These are phyloP conservation scores for Cetraspora pellucida DNA, from an alignment of 192 early-diverging fungal species.

Conservation along the genomic window DNA sequence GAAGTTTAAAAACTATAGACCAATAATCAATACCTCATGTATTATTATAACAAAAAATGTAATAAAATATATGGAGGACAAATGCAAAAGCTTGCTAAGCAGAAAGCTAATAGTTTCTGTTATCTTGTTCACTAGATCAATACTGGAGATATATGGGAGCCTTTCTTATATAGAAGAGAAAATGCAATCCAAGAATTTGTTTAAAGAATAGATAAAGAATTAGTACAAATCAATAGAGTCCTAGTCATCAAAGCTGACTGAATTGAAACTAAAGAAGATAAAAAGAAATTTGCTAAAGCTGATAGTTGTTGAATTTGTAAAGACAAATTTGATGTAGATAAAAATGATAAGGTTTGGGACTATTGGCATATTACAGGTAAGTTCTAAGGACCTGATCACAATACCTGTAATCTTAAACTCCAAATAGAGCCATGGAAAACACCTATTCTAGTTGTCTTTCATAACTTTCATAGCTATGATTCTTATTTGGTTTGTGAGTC, in stretches of 20 bases:
- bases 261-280: neutral
- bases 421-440: neutral
- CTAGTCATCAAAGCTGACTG: conserved; percentile 3
- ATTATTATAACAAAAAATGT: too few species aligned
- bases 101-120: conserved; percentile 8
- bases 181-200: conserved; percentile 13
- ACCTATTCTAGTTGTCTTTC: conserved; percentile 7
- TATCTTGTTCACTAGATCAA: conserved; percentile 10
- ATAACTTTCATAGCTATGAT: conserved; percentile 10
- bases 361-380: conserved; percentile 17
- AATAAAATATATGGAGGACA: too few species aligned
- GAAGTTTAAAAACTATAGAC: too few species aligned
- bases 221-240: conserved; percentile 5
- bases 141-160: conserved; percentile 13
- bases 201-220: too few species aligned
- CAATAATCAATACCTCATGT: too few species aligned
- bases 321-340: neutral
- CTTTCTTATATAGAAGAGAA: conserved; percentile 1
- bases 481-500: conserved; percentile 22
- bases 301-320: conserved; percentile 21
- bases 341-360: conserved; percentile 22
- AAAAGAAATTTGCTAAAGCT: conserved; percentile 12
- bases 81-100: too few species aligned
- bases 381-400: conserved; percentile 1
- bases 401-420: conserved; percentile 7